Evolutionary conservation across 352 stramenopile species (phyloP), one percentile per base, ranked within the genome.

Genomic region (Pythium oligandrum): DNA sequence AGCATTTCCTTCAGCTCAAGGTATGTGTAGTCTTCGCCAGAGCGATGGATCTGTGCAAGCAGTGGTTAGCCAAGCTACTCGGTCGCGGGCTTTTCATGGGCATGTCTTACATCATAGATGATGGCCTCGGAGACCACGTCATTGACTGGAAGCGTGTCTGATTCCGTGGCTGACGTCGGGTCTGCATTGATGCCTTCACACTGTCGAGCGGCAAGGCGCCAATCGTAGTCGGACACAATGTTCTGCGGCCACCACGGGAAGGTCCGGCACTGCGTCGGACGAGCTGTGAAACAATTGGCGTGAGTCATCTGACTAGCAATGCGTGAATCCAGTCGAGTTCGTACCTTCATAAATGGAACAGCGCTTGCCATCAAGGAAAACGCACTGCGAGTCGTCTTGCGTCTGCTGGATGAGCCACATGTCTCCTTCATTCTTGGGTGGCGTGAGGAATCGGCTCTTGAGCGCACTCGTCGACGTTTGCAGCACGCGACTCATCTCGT

Each of bases 191-290:
- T 88, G 9, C 82, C 82, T 71, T 92, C 82, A 52, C 82, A 93
- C 17, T 82, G 53, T 3, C 44, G 51, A 34, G 82, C 78, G 1
- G 78, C 69, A 7, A 90, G 62, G 17, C 70, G 68, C 82, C 82
- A 93, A 48, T 93, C 82, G 69, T 90, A 90, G 50, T 85, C 68
- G 3, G 82, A 89, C 53, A 89, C 71, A 6, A 92, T 51, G 53
- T 90, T 54, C 51, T 90, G 79, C 37, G 79, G 82, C 82, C 82
- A 93, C 76, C 81, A 93, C 40, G 82, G 82, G 46, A 87, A 93
- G 43, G 82, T 93, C 8, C 76, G 73, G 53, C 82, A 93, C 59
- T 93, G 82, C 40, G 78, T 90, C 35, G 82, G 82, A 7, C 82
- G 68, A 4, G 71, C 79, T 87, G 58, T 26, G 17, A 26, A 26